A percentile compares a stretch with the other conserved stretches of the same genome.
Evolutionary conservation across 768 basidiomycete genomes (phyloP).

Genomic region (Suillus bovinus): DNA sequence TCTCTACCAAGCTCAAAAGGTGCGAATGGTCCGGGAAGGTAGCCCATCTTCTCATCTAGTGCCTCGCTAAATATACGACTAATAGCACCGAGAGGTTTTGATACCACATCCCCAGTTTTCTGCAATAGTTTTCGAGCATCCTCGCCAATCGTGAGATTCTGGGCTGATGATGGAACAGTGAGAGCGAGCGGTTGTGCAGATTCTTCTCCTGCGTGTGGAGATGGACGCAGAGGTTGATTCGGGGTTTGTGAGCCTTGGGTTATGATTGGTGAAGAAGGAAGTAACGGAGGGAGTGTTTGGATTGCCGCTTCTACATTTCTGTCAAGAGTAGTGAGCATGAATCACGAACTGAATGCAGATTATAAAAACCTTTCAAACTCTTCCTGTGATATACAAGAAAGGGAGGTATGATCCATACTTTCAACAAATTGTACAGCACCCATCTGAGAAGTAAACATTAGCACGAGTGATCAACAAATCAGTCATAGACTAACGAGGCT

Average conservation of each 20-base stretch:
- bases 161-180: slow-evolving; percentile 45
- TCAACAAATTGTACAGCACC: slow-evolving; percentile 98
- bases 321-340: slow-evolving; percentile 12
- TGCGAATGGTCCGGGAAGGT: slow-evolving; percentile 69
- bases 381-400: slow-evolving; percentile 92
- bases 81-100: slow-evolving; percentile 88
- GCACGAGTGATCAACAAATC: background rate
- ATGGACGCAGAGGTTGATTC: slow-evolving; percentile 32
- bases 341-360: background rate
- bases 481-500: slow-evolving; percentile 66
- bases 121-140: slow-evolving; percentile 85
- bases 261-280: slow-evolving; percentile 34
- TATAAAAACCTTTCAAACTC: slow-evolving; percentile 81
- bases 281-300: slow-evolving; percentile 40
- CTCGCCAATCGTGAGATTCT: slow-evolving; percentile 40
- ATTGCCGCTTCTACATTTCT: slow-evolving; percentile 66
- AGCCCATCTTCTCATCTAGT: slow-evolving; percentile 66
- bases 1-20: slow-evolving; percentile 66
- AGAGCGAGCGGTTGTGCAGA: slow-evolving; percentile 80
- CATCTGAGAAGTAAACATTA: slow-evolving; percentile 52
- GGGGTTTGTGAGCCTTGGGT: slow-evolving; percentile 39
- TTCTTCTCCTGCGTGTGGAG: slow-evolving; percentile 80
- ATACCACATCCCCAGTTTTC: slow-evolving; percentile 88
- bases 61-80: slow-evolving; percentile 87
- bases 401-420: slow-evolving; percentile 92